A percentile compares a stretch with the other conserved stretches of the same genome.
phyloP scores from a whole-genome alignment of 192 early-diverging fungal species.

The Dispira parvispora region DNA sequence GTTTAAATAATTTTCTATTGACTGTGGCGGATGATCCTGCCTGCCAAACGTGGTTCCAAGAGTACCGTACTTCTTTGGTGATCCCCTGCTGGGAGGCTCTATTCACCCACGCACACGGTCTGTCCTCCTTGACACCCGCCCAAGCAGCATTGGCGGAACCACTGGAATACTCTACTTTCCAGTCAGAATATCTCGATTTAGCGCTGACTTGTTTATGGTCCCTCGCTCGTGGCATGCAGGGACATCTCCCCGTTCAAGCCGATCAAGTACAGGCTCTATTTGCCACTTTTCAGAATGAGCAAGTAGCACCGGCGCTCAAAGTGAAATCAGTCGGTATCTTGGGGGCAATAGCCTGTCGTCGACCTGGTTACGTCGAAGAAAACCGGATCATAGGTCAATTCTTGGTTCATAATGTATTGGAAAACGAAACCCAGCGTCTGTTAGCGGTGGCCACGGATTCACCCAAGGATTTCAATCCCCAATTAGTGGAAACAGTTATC shows the following conservation, averaged over 20 bases:
- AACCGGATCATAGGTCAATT: conserved; percentile 45
- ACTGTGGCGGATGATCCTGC: conserved; percentile 48
- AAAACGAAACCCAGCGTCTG: conserved; percentile 11
- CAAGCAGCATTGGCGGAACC: background rate
- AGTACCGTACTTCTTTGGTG: conserved; percentile 11
- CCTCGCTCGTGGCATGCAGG: conserved; percentile 43
- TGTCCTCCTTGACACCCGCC: background rate
- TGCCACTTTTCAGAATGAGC: conserved; percentile 16
- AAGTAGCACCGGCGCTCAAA: conserved; percentile 17
- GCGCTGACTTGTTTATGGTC: conserved; percentile 64
- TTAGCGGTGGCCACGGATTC: background rate
- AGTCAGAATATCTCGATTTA: conserved; percentile 40
- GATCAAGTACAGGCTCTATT: conserved; percentile 32
- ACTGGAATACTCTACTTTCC: conserved; percentile 19
- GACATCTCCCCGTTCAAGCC: conserved; percentile 27
- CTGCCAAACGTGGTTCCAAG: conserved; percentile 39
- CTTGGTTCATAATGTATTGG: conserved; percentile 28
- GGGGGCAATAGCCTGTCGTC: conserved; percentile 51
- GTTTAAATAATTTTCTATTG: conserved; percentile 59
- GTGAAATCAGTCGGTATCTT: conserved; percentile 59
- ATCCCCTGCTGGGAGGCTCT: conserved; percentile 36
- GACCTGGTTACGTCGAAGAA: conserved; percentile 31
- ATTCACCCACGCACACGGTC: conserved; percentile 33
- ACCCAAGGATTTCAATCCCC: background rate
- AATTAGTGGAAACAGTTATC: conserved; percentile 22